Percentiles rank a stretch among this genome's conserved stretches.
These are phyloP conservation scores for Coix lacrymajobi DNA, from an alignment of 176 grass and related monocot genomes.

Conservation along the genomic window DNA sequence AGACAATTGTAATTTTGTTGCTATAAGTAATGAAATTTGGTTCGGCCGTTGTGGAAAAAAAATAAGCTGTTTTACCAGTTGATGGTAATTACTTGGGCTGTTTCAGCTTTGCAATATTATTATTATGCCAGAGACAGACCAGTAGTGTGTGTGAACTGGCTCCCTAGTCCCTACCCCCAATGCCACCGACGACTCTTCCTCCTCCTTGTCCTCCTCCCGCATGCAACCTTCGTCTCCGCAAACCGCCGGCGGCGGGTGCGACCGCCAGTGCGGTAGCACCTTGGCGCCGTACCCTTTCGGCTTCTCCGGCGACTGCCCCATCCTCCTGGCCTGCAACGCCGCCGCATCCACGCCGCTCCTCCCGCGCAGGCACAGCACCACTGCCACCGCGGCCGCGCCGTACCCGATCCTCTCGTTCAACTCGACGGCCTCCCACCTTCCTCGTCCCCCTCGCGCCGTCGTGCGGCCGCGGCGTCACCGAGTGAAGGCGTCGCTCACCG, in stretches of 20 bases:
- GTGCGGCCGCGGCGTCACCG: constrained; percentile 22
- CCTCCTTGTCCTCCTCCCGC: too few relatives aligned
- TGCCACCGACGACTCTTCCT: too few relatives aligned
- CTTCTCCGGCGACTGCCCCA: constrained; percentile 44
- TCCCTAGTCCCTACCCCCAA: too few relatives aligned
- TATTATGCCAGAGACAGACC: too few relatives aligned
- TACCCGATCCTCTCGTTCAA: constrained; percentile 21
- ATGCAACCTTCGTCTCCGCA: too few relatives aligned
- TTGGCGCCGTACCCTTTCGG: constrained; percentile 45
- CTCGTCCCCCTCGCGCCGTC: background rate
- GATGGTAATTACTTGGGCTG: too few relatives aligned
- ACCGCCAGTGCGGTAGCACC: background rate
- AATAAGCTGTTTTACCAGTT: too few relatives aligned
- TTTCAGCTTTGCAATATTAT: too few relatives aligned
- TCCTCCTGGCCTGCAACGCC: constrained; percentile 31
- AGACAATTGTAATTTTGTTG: too few relatives aligned
- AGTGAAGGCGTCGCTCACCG: background rate
- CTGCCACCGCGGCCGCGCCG: background rate
- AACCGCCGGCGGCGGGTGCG: background rate
- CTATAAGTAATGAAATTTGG: too few relatives aligned
- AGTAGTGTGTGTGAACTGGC: too few relatives aligned
- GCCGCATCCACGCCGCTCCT: background rate
- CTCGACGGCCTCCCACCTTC: background rate
- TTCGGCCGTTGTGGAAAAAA: too few relatives aligned
- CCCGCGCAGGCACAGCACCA: background rate